These are phyloP conservation scores for Mortierella sp. DNA, from an alignment of 371 early-diverging fungal genomes.

Conservation along the genomic window DNA sequence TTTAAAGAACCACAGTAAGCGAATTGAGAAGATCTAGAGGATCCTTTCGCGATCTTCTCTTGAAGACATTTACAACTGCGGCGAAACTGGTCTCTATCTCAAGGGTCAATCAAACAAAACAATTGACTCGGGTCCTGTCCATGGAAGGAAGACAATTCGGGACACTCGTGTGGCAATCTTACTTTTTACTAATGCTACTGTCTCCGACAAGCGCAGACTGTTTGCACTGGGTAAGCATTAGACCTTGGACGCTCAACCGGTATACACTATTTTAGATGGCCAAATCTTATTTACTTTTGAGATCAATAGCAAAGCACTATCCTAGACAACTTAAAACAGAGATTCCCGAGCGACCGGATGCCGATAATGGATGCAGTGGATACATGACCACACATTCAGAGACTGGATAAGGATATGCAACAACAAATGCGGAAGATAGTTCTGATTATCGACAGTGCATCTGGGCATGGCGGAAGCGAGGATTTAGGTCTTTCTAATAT, in stretches of 20 bases:
- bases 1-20: neutral
- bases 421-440: neutral
- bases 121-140: neutral
- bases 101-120: neutral
- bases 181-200: slow-evolving; percentile 14
- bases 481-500: neutral
- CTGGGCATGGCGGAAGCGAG: neutral
- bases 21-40: neutral
- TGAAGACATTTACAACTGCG: slow-evolving; percentile 21
- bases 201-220: slow-evolving; percentile 4
- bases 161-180: slow-evolving; percentile 8
- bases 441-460: slow-evolving; percentile 2
- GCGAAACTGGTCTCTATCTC: slow-evolving; percentile 13
- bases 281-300: too few relatives aligned
- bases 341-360: too few relatives aligned
- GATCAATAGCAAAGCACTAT: too few relatives aligned
- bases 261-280: too few relatives aligned
- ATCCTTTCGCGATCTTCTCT: neutral
- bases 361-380: neutral
- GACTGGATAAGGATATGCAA: neutral
- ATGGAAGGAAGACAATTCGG: neutral
- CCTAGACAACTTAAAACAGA: too few relatives aligned
- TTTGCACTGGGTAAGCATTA: slow-evolving; percentile 5
- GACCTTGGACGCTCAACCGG: too few relatives aligned
- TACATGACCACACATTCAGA: neutral